These are phyloP conservation scores for Zygnema cylindricum DNA, from an alignment of 139 green algal genomes.

Conservation along the genomic window DNA sequence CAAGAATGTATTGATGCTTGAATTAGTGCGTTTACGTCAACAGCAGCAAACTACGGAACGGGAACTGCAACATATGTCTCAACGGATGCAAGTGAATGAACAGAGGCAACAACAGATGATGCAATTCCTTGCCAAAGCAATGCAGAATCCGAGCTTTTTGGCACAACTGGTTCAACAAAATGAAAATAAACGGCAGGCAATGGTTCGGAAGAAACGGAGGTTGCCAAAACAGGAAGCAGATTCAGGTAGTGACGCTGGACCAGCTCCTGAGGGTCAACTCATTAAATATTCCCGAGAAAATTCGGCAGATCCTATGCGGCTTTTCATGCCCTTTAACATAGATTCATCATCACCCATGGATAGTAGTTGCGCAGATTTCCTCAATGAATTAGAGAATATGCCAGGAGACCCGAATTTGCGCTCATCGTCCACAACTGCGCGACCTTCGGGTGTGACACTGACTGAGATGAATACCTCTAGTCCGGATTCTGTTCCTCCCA, in stretches of 20 bases:
- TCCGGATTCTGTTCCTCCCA: neutral
- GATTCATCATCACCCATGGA: neutral
- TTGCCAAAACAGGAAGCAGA: conserved; percentile 45
- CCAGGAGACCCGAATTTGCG: neutral
- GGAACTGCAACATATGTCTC: conserved; percentile 33
- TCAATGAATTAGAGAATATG: neutral
- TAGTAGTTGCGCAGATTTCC: neutral
- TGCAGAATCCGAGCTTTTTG: conserved; percentile 55
- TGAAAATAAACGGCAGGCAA: conserved; percentile 14
- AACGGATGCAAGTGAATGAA: conserved; percentile 34
- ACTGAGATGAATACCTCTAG: neutral
- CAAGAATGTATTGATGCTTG: conserved; percentile 61
- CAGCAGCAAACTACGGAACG: conserved; percentile 46
- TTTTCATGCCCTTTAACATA: neutral
- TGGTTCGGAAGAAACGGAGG: conserved; percentile 45
- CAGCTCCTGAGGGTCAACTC: conserved; percentile 9
- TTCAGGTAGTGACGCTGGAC: neutral
- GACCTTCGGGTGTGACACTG: neutral
- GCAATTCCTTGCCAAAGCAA: conserved; percentile 56
- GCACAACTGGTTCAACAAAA: conserved; percentile 41
- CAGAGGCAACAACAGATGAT: conserved; percentile 62
- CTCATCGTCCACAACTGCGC: neutral
- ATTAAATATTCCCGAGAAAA: neutral
- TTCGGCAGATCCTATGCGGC: neutral
- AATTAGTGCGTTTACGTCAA: conserved; percentile 57